phyloP scores from a whole-genome alignment of 2,329 filamentous ascomycete genomes.

The Aspergillus uvarum region DNA sequence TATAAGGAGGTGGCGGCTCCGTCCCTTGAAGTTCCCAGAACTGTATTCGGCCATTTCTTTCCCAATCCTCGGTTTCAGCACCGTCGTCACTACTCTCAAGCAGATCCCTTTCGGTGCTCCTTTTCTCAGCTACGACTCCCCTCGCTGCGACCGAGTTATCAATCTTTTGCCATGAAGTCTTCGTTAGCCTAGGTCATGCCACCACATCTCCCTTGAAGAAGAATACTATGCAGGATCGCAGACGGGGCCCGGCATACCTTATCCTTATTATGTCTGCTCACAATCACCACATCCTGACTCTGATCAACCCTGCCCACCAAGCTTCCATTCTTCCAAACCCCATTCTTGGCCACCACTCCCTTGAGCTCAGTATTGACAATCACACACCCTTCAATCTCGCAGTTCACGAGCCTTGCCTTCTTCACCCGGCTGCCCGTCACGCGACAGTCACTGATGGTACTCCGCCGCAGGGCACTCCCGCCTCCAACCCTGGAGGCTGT shows the following conservation, averaged over 20 bases:
- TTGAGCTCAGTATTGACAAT: conserved; percentile 21
- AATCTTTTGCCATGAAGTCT: background rate
- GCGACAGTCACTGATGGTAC: conserved; percentile 10
- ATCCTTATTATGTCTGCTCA: conserved; percentile 7
- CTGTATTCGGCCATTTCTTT: background rate
- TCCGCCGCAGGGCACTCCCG: conserved; percentile 15
- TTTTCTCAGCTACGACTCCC: background rate
- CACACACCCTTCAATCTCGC: conserved; percentile 24
- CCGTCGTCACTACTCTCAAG: background rate
- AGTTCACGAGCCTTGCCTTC: conserved; percentile 17
- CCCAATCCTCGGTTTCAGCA: conserved; percentile 10
- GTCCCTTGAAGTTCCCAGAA: background rate
- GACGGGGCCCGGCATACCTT: background rate
- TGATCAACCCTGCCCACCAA: conserved; percentile 22
- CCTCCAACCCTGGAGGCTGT: conserved; percentile 15
- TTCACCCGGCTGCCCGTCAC: conserved; percentile 15
- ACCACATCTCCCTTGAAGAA: no score
- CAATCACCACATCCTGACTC: conserved; percentile 18
- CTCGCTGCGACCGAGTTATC: background rate
- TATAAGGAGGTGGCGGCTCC: background rate
- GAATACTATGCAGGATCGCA: no score
- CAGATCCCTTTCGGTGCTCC: background rate
- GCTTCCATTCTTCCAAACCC: conserved; percentile 27
- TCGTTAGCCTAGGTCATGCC: no score
- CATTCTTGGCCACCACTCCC: conserved; percentile 25